phyloP scores from a whole-genome alignment of 2,329 filamentous ascomycete species.

The Phoma herbarum region DNA sequence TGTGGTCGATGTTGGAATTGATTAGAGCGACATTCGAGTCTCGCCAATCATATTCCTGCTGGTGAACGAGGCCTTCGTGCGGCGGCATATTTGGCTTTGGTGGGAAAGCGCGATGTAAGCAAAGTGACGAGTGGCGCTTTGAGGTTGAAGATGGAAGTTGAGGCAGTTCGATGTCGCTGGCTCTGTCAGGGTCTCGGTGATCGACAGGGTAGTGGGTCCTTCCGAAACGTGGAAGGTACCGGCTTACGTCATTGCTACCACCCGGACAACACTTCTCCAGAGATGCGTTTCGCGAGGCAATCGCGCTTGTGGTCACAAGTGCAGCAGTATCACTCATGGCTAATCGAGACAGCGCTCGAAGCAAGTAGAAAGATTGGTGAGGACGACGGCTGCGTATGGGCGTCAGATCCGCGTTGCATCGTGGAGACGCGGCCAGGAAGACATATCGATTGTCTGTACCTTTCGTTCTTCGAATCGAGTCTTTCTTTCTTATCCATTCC shows the following conservation, averaged over 20 bases:
- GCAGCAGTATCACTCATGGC: neutral
- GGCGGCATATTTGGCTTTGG: slow-evolving; percentile 60
- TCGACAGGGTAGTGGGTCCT: slow-evolving; percentile 5
- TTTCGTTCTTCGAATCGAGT: neutral
- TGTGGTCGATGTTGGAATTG: slow-evolving; percentile 70
- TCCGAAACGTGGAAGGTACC: slow-evolving; percentile 7
- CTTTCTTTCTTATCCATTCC: neutral
- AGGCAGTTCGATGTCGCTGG: neutral
- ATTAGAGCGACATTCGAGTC: slow-evolving; percentile 74
- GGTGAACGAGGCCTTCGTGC: slow-evolving; percentile 68
- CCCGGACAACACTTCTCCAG: neutral
- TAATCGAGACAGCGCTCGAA: neutral
- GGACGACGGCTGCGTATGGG: neutral
- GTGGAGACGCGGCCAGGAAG: neutral
- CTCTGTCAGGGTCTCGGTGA: neutral
- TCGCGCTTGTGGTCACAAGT: neutral
- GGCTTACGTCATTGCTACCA: slow-evolving; percentile 12
- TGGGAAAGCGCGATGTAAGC: neutral
- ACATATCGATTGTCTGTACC: neutral
- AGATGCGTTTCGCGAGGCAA: neutral
- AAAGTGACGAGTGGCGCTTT: neutral
- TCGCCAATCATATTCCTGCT: slow-evolving; percentile 71
- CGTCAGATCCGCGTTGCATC: neutral
- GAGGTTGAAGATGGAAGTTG: neutral
- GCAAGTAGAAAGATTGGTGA: neutral